Conservation (phyloP, 768 basidiomycete genomes). For the Lactifluus rugatus region DNA sequence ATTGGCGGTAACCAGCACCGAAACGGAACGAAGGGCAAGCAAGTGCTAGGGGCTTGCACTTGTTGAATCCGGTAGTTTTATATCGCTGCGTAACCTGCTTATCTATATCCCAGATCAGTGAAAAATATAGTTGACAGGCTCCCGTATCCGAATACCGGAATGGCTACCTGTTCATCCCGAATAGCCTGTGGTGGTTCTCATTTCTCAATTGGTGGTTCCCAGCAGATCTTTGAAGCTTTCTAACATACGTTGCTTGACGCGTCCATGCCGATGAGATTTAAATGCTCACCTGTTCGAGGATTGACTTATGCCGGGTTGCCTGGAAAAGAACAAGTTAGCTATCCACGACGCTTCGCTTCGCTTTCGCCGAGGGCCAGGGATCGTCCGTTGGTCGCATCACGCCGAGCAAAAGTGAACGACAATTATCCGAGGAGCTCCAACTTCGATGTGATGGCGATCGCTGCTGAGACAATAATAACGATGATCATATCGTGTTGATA, state of each 20-base stretch:
- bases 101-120: neutral
- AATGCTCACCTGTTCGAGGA: too few relatives aligned
- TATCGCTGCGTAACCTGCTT: neutral
- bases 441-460: neutral
- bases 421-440: too few relatives aligned
- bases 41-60: neutral
- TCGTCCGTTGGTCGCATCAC: neutral
- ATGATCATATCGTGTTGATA: too few relatives aligned
- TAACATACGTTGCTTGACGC: too few relatives aligned
- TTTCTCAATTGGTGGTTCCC: too few relatives aligned
- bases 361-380: neutral
- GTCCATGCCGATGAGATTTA: too few relatives aligned
- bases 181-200: too few relatives aligned
- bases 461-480: neutral
- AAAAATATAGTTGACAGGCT: neutral
- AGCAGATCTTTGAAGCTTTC: too few relatives aligned
- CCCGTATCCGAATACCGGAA: too few relatives aligned
- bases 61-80: neutral
- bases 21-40: neutral
- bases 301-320: neutral
- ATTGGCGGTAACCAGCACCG: slow-evolving; percentile 7
- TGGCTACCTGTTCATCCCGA: too few relatives aligned
- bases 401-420: too few relatives aligned
- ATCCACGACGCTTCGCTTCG: neutral
- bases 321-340: neutral